A percentile compares a stretch with the other conserved stretches of the same genome.
Evolutionary conservation across 2,329 filamentous ascomycete species (phyloP).

Genomic region (Claviceps sp.): DNA sequence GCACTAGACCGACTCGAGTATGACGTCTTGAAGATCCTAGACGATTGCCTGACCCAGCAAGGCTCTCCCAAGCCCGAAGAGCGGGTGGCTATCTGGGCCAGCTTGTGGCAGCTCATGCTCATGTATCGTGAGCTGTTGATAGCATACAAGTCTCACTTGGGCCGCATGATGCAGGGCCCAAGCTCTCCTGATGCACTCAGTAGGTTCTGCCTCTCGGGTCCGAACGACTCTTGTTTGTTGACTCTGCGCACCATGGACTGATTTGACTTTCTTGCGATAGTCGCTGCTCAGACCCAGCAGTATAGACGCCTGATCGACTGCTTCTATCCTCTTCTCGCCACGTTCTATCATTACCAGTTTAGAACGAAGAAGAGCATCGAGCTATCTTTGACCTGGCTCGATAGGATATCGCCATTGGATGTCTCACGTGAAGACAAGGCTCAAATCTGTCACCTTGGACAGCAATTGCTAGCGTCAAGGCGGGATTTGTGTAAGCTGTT

Average conservation of each 20-base stretch:
- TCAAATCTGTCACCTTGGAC: slow-evolving; percentile 14
- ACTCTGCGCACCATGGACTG: background rate
- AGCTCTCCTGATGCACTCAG: slow-evolving; percentile 11
- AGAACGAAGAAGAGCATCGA: slow-evolving; percentile 27
- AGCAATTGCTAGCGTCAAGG: slow-evolving; percentile 21
- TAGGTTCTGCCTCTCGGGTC: slow-evolving; percentile 1
- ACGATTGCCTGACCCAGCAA: slow-evolving; percentile 25
- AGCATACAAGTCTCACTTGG: slow-evolving; percentile 17
- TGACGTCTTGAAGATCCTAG: slow-evolving; percentile 27
- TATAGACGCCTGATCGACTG: slow-evolving; percentile 18
- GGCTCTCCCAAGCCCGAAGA: slow-evolving; percentile 25
- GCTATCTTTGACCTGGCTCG: slow-evolving; percentile 25
- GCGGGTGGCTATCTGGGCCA: slow-evolving; percentile 32
- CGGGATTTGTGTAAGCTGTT: slow-evolving; percentile 22
- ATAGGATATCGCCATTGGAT: slow-evolving; percentile 15
- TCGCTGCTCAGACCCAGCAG: slow-evolving; percentile 8
- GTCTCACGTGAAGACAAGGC: slow-evolving; percentile 14
- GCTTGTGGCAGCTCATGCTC: slow-evolving; percentile 36
- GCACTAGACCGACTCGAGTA: slow-evolving; percentile 24
- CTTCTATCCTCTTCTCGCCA: slow-evolving; percentile 25
- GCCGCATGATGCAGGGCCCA: slow-evolving; percentile 10
- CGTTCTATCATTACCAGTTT: slow-evolving; percentile 29
- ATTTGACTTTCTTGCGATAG: slow-evolving; percentile 4
- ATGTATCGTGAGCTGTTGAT: slow-evolving; percentile 31
- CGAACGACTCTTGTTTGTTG: background rate